These are phyloP conservation scores for Eucalyptus coolabah DNA, from an alignment of 345 rosid genomes.

Conservation along the genomic window DNA sequence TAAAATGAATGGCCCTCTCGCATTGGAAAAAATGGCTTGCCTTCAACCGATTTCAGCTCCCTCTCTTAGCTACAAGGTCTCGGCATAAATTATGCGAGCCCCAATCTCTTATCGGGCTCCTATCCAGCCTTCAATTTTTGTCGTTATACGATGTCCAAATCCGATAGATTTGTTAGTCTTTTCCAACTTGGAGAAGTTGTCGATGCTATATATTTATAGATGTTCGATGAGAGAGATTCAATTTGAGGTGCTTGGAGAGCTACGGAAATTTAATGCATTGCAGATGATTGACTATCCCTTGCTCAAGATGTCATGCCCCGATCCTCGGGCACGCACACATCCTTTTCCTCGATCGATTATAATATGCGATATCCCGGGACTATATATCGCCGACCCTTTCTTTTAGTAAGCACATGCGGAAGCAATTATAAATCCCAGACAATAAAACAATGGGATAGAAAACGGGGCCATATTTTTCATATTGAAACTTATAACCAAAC, in stretches of 20 bases:
- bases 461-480: too few relatives aligned
- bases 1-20: rapidly evolving
- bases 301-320: too few relatives aligned
- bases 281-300: rapidly evolving
- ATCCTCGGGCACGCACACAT: too few relatives aligned
- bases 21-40: not conserved
- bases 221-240: not conserved
- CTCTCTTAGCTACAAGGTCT: not conserved
- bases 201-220: rapidly evolving
- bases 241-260: not conserved
- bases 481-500: too few relatives aligned
- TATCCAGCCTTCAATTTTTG: not conserved
- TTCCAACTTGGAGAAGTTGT: not conserved
- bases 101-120: not conserved
- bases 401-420: too few relatives aligned
- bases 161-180: not conserved
- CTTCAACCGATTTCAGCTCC: not conserved
- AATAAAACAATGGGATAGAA: too few relatives aligned
- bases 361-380: too few relatives aligned
- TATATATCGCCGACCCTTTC: too few relatives aligned
- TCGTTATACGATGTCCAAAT: rapidly evolving
- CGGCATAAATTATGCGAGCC: rapidly evolving
- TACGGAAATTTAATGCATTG: too few relatives aligned
- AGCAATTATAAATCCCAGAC: too few relatives aligned
- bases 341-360: too few relatives aligned